Percentiles rank a stretch among this genome's conserved stretches.
These are phyloP conservation scores for Lasiodiplodia gonubiensis DNA, from an alignment of 2,329 filamentous ascomycete species.

Conservation along the genomic window DNA sequence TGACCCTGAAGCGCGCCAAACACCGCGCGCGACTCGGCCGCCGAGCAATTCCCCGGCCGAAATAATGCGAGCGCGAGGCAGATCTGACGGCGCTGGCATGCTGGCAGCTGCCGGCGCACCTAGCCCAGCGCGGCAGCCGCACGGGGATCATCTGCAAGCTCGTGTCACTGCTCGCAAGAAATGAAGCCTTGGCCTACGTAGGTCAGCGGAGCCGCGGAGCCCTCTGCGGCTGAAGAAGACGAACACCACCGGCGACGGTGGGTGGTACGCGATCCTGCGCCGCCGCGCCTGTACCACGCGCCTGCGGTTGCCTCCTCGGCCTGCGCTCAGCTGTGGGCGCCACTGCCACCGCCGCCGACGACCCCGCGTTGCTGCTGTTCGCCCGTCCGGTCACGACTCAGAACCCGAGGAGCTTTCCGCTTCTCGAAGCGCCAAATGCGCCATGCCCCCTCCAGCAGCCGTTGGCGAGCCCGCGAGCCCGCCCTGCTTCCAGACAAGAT, in stretches of 20 bases:
- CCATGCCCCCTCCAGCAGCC: conserved; percentile 21
- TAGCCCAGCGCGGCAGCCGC: conserved; percentile 18
- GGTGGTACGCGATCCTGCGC: conserved; percentile 23
- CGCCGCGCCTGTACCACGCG: conserved; percentile 1
- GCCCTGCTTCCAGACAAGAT: conserved; percentile 22
- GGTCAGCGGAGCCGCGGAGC: conserved; percentile 7
- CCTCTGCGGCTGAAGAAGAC: conserved; percentile 19
- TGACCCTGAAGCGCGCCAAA: not conserved
- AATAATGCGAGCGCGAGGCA: conserved; percentile 11
- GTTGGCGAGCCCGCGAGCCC: conserved; percentile 3
- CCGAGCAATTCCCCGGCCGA: conserved; percentile 22
- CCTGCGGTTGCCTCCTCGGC: not conserved
- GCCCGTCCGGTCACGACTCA: conserved; percentile 18
- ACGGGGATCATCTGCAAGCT: conserved; percentile 26
- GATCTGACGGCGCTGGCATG: conserved; percentile 12
- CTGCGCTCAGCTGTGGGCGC: conserved; percentile 1
- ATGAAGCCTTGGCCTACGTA: conserved; percentile 26
- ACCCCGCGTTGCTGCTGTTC: not conserved
- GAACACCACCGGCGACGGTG: conserved; percentile 2
- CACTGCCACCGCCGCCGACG: not conserved
- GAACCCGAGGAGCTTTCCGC: conserved; percentile 6
- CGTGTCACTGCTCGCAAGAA: conserved; percentile 23
- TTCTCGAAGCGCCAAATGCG: conserved; percentile 1
- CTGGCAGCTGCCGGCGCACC: conserved; percentile 22
- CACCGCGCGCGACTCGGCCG: conserved; percentile 4